Conservation (phyloP, 2,329 filamentous ascomycete genomes). For the Talaromyces sp. region DNA sequence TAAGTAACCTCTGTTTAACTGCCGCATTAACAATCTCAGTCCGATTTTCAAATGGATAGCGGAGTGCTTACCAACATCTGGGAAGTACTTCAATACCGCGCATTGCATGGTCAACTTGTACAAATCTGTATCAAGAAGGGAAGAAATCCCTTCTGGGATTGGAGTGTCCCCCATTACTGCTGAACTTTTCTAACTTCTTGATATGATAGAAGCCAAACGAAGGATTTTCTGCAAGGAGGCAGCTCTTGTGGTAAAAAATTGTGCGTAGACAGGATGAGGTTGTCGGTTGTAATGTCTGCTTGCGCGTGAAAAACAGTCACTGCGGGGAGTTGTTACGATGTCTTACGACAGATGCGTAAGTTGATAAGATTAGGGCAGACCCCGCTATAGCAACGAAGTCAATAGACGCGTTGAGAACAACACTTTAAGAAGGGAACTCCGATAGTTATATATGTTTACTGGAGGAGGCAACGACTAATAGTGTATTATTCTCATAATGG, state of each 20-base stretch:
- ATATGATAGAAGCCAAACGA: not conserved
- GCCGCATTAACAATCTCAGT: slow-evolving; percentile 10
- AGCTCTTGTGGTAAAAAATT: not conserved
- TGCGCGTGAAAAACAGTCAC: slow-evolving; percentile 8
- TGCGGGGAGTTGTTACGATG: not conserved
- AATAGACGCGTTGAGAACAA: too few species aligned
- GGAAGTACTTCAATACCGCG: slow-evolving; percentile 88
- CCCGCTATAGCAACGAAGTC: not conserved
- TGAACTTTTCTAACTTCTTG: not conserved
- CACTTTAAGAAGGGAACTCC: not conserved
- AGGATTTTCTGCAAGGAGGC: not conserved
- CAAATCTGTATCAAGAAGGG: slow-evolving; percentile 75
- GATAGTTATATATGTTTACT: not conserved
- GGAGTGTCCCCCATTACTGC: slow-evolving; percentile 18
- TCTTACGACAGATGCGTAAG: not conserved
- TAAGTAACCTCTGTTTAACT: slow-evolving; percentile 65
- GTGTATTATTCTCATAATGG: too few species aligned
- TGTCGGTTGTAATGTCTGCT: not conserved
- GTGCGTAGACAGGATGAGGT: too few species aligned
- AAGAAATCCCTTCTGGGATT: slow-evolving; percentile 66
- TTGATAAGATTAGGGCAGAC: slow-evolving; percentile 4
- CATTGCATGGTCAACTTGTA: slow-evolving; percentile 99
- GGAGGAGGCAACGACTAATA: too few species aligned
- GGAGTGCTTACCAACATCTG: slow-evolving; percentile 50
- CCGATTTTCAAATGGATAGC: too few species aligned